Evolutionary conservation across 192 early-diverging fungal genomes (phyloP).

Genomic region (Chytriomyces confervae): DNA sequence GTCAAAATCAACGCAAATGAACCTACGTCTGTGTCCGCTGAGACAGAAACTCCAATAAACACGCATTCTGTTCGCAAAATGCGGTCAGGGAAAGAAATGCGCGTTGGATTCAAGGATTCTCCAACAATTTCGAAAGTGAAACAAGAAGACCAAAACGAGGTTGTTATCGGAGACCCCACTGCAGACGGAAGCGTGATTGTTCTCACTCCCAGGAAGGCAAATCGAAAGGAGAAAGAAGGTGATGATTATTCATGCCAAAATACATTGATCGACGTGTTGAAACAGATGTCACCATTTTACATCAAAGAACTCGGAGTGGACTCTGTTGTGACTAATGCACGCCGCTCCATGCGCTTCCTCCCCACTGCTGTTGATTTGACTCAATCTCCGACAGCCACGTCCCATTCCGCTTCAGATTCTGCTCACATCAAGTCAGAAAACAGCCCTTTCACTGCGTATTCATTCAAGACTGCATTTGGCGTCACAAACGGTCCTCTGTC

Average conservation of each 20-base stretch:
- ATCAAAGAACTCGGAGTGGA: constrained; percentile 30
- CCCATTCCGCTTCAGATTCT: neutral
- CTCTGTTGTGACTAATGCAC: constrained; percentile 38
- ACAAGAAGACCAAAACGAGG: constrained; percentile 1
- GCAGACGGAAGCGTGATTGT: constrained; percentile 31
- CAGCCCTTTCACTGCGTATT: no score
- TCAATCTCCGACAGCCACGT: neutral
- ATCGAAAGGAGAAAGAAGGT: constrained; percentile 36
- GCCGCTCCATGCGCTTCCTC: constrained; percentile 27
- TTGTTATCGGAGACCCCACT: neutral
- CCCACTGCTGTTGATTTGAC: constrained; percentile 1
- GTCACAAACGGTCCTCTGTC: neutral
- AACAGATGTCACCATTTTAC: no score
- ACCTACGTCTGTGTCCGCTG: neutral
- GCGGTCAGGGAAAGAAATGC: constrained; percentile 11
- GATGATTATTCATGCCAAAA: neutral
- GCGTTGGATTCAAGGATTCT: constrained; percentile 2
- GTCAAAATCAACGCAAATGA: neutral
- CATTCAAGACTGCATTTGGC: no score
- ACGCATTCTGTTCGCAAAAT: neutral
- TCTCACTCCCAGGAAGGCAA: constrained; percentile 32
- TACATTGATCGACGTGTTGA: no score
- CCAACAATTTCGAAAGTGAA: neutral
- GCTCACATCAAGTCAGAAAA: neutral
- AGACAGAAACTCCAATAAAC: neutral